phyloP scores from a whole-genome alignment of 2,329 filamentous ascomycete genomes.

The Pseudocercospora macadamiae region DNA sequence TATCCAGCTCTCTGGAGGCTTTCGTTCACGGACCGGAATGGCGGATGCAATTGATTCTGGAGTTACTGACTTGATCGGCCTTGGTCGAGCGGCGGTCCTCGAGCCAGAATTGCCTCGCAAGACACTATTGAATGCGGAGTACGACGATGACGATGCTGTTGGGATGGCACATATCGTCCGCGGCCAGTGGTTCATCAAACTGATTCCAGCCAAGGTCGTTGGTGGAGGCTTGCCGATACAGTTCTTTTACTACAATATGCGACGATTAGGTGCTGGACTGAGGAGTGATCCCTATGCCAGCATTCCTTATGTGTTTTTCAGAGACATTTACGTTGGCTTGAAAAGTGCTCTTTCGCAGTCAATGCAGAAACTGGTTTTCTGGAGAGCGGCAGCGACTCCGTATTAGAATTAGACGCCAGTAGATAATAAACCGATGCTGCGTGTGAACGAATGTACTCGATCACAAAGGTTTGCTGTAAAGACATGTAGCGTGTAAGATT shows the following conservation, averaged over 20 bases:
- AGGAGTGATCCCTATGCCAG: constrained; percentile 36
- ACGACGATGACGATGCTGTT: constrained; percentile 32
- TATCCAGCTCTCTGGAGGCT: constrained; percentile 62
- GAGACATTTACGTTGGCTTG: constrained; percentile 13
- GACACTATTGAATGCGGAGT: constrained; percentile 39
- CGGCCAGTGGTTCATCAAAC: constrained; percentile 38
- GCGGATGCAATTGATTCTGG: constrained; percentile 51
- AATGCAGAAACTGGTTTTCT: constrained; percentile 8
- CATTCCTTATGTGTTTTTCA: constrained; percentile 33
- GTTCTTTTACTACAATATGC: constrained; percentile 43
- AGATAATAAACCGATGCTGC: no score
- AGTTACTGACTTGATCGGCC: constrained; percentile 55
- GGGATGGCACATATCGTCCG: constrained; percentile 36
- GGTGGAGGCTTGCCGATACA: constrained; percentile 38
- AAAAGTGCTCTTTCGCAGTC: background rate
- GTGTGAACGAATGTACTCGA: no score
- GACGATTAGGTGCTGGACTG: constrained; percentile 35
- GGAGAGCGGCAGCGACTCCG: constrained; percentile 3
- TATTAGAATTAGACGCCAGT: background rate
- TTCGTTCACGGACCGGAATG: constrained; percentile 58
- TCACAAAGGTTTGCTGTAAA: no score
- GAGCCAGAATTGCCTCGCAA: constrained; percentile 47
- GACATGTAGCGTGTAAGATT: no score
- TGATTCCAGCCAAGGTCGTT: constrained; percentile 39
- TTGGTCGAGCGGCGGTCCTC: constrained; percentile 52